phyloP scores from a whole-genome alignment of 2,329 filamentous ascomycete species.

The Aspergillus piperis region DNA sequence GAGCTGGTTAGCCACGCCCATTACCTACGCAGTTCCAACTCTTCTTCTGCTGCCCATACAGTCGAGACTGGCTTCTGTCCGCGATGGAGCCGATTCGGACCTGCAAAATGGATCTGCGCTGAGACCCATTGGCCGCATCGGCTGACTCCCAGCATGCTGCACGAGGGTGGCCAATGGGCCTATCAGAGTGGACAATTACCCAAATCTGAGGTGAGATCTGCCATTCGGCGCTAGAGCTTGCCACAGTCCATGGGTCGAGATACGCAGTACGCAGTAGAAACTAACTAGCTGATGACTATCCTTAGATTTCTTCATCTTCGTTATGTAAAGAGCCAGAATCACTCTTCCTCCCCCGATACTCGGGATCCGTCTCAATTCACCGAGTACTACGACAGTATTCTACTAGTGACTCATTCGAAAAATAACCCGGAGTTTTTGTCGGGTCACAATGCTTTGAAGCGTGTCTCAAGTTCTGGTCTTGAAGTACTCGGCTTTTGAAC shows the following conservation, averaged over 20 bases:
- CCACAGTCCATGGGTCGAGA: not conserved
- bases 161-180: not conserved
- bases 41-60: not conserved
- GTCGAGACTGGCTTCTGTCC: not conserved
- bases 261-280: not conserved
- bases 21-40: not conserved
- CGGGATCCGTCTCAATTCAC: not conserved
- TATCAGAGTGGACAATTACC: not conserved
- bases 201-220: constrained; percentile 8
- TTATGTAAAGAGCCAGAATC: not conserved
- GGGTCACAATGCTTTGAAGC: not conserved
- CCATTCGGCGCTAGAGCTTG: not conserved
- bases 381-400: not conserved
- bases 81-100: not conserved
- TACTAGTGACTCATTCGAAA: not conserved
- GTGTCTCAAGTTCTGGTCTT: not conserved
- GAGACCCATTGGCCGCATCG: not conserved
- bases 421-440: not conserved
- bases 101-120: not conserved
- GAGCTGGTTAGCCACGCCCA: constrained; percentile 1
- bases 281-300: too few species aligned
- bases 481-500: not conserved
- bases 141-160: not conserved
- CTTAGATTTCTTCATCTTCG: too few species aligned
- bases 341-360: too few species aligned